Conservation (phyloP, 257 asterid species). For the Verbena officinalis region DNA sequence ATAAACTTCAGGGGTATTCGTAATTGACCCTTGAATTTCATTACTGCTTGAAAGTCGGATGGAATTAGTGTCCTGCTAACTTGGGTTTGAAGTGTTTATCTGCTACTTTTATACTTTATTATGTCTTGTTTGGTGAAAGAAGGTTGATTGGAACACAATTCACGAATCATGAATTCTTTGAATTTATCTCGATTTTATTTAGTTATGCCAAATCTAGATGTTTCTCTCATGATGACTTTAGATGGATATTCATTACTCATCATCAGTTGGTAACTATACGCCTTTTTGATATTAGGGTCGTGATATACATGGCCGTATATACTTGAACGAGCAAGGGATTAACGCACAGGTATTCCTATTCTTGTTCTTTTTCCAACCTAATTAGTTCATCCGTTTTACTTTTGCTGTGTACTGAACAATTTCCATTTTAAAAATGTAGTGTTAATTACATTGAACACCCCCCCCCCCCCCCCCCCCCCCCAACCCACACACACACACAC, state of each 20-base stretch:
- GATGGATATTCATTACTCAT: not conserved
- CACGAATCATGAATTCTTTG: not conserved
- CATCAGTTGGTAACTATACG: conserved; percentile 9
- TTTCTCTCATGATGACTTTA: conserved; percentile 8
- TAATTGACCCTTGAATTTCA: too few relatives aligned
- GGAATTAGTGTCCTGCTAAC: too few relatives aligned
- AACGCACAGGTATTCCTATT: conserved; percentile 79
- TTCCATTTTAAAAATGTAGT: not conserved
- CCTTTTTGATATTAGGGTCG: conserved; percentile 60
- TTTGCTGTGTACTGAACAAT: not conserved
- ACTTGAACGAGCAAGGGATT: conserved; percentile 92
- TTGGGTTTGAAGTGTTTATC: too few relatives aligned
- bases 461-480: too few relatives aligned
- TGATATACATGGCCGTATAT: conserved; percentile 84
- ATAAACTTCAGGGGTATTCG: too few relatives aligned
- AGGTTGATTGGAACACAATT: conserved; percentile 1
- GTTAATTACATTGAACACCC: too few relatives aligned
- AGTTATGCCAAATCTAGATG: conserved; percentile 15
- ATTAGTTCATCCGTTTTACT: not conserved
- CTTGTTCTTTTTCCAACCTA: not conserved
- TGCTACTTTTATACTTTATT: too few relatives aligned
- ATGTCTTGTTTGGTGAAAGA: conserved; percentile 1
- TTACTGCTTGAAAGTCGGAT: too few relatives aligned
- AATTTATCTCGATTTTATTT: not conserved
- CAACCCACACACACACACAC: too few relatives aligned